A percentile compares a stretch with the other conserved stretches of the same genome.
Conservation (phyloP, 2,329 filamentous ascomycete species). For the Epichloe hybrida region DNA sequence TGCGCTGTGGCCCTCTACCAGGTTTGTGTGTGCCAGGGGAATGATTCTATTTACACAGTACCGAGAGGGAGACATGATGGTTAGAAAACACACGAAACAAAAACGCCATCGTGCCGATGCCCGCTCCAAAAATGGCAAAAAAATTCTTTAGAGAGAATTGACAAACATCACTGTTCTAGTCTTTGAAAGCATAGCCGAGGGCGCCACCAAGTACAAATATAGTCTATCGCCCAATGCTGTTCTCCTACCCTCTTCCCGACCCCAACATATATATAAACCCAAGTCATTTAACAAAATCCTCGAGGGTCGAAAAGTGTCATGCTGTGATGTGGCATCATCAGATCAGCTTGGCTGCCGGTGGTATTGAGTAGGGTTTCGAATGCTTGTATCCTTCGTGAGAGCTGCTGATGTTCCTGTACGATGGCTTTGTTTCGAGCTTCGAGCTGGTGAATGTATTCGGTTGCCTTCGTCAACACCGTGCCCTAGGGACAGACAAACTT, state of each 20-base stretch:
- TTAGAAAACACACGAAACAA: background rate
- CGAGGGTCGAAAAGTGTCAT: constrained; percentile 43
- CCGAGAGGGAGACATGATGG: background rate
- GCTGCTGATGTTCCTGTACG: constrained; percentile 42
- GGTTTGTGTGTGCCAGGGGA: background rate
- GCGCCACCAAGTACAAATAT: background rate
- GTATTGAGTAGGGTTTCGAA: constrained; percentile 43
- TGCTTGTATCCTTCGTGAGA: constrained; percentile 40
- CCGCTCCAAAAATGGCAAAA: background rate
- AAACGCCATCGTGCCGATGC: constrained; percentile 1
- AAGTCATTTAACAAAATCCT: constrained; percentile 31
- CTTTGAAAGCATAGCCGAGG: background rate
- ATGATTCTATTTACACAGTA: background rate
- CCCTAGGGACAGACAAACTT: constrained; percentile 25
- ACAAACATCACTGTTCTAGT: background rate
- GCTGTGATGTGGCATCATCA: constrained; percentile 42
- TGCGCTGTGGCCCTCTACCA: background rate
- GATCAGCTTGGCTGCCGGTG: constrained; percentile 30
- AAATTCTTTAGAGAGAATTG: accelerated
- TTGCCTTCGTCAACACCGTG: constrained; percentile 47
- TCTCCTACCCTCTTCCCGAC: background rate
- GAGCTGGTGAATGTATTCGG: constrained; percentile 46
- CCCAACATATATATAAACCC: background rate
- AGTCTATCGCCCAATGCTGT: background rate
- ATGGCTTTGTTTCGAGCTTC: constrained; percentile 44